phyloP scores from a whole-genome alignment of 2,329 filamentous ascomycete genomes.

The Hypoxylon rubiginosum region DNA sequence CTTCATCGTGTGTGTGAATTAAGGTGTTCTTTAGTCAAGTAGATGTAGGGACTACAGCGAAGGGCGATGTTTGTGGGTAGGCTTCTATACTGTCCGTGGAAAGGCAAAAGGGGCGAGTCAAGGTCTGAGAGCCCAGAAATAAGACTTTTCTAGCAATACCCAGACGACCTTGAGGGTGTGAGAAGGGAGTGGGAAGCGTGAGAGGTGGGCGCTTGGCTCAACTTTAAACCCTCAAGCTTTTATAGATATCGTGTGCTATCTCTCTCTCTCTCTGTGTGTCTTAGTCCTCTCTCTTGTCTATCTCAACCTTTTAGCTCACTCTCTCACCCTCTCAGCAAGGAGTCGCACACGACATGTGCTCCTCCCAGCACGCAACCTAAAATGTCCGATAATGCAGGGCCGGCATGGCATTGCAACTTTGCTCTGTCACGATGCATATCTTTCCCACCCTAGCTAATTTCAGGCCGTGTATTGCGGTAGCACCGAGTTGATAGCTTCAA shows the following conservation, averaged over 20 bases:
- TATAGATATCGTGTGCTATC: background rate
- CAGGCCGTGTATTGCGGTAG: constrained; percentile 11
- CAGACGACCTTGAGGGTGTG: background rate
- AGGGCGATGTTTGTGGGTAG: no score
- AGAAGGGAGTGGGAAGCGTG: background rate
- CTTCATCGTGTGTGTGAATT: constrained; percentile 42
- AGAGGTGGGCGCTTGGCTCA: constrained; percentile 16
- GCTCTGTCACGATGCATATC: constrained; percentile 27
- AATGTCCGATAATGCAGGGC: constrained; percentile 20
- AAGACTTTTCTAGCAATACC: background rate
- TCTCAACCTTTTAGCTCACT: constrained; percentile 8
- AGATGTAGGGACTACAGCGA: background rate
- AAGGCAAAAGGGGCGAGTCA: constrained; percentile 7
- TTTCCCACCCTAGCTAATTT: constrained; percentile 2
- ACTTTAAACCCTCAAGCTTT: constrained; percentile 34
- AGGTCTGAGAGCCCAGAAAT: constrained; percentile 1
- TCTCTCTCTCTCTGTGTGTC: no score
- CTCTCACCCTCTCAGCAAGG: background rate
- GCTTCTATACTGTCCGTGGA: background rate
- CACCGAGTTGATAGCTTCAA: constrained; percentile 14
- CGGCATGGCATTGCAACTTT: constrained; percentile 22
- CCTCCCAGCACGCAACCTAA: constrained; percentile 16
- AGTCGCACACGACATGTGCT: constrained; percentile 15
- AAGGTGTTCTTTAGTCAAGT: background rate
- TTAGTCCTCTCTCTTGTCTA: background rate